Conservation (phyloP, 495 filamentous ascomycete species). For the Cryomyces antarcticus region DNA sequence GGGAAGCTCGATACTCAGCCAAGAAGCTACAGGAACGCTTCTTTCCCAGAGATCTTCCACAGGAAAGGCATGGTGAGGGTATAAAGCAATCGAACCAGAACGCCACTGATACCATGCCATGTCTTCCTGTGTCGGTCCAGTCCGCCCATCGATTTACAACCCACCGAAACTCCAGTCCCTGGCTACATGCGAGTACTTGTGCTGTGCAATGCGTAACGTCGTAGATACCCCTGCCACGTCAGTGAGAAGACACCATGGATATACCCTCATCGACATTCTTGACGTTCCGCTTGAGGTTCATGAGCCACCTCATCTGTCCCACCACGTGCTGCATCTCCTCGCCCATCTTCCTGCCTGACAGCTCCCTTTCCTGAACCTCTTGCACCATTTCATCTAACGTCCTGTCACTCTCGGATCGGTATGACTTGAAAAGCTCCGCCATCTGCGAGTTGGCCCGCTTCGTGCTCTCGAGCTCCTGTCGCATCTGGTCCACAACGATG, state of each 20-base stretch:
- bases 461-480: constrained; percentile 10
- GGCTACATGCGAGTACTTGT: neutral
- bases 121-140: neutral
- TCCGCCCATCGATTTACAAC: neutral
- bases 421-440: constrained; percentile 3
- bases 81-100: neutral
- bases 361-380: constrained; percentile 1
- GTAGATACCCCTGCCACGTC: neutral
- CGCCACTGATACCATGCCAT: neutral
- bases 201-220: neutral
- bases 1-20: too few relatives aligned
- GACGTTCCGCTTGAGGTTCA: constrained; percentile 7
- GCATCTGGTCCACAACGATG: constrained; percentile 12
- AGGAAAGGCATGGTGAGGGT: neutral
- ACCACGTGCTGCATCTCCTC: constrained; percentile 10
- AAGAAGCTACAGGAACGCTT: too few relatives aligned
- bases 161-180: neutral
- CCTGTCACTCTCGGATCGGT: constrained; percentile 3
- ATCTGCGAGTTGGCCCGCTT: constrained; percentile 7
- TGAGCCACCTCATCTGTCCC: constrained; percentile 12
- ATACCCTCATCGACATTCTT: neutral
- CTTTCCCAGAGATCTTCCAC: too few relatives aligned
- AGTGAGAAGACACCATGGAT: neutral
- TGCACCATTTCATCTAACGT: constrained; percentile 2
- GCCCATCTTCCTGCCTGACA: constrained; percentile 5